Percentiles rank a stretch among this genome's conserved stretches.
phyloP scores from a whole-genome alignment of 208 protist species.

The Strigomonas culicis region DNA sequence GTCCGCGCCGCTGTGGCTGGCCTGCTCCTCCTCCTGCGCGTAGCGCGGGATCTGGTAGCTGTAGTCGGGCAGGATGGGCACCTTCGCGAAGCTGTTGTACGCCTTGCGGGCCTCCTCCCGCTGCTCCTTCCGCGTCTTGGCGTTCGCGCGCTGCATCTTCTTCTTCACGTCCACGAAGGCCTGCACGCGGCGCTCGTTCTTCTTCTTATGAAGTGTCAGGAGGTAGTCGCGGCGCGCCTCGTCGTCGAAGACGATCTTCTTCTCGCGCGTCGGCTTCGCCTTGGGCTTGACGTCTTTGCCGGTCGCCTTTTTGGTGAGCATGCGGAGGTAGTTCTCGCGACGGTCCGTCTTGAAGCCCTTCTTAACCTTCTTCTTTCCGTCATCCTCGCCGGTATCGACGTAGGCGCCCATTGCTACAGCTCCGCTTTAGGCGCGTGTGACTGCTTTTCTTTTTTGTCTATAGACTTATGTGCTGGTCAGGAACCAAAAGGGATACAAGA shows the following conservation, averaged over 20 bases:
- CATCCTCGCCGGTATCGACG: background rate
- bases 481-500: too few relatives aligned
- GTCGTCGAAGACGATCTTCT: constrained; percentile 68
- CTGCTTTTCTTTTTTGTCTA: too few relatives aligned
- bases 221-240: constrained; percentile 58
- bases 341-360: constrained; percentile 88
- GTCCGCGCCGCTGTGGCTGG: constrained; percentile 22
- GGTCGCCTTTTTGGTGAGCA: constrained; percentile 29
- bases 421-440: too few relatives aligned
- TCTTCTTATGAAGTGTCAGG: constrained; percentile 78
- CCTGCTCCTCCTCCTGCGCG: constrained; percentile 26
- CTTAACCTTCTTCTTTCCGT: constrained; percentile 65
- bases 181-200: constrained; percentile 84
- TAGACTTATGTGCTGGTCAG: too few relatives aligned
- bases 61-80: constrained; percentile 87
- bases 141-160: constrained; percentile 59
- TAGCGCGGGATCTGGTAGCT: constrained; percentile 58
- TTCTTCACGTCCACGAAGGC: constrained; percentile 80
- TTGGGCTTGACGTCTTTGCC: constrained; percentile 45
- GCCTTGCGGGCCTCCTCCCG: constrained; percentile 78
- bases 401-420: background rate
- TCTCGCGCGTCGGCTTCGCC: constrained; percentile 26
- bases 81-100: constrained; percentile 82
- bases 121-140: constrained; percentile 66
- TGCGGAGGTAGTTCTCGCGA: constrained; percentile 66